Percentiles rank a stretch among this genome's conserved stretches.
These are phyloP conservation scores for Penicillium samsonianum DNA, from an alignment of 495 filamentous ascomycete genomes.

Conservation along the genomic window DNA sequence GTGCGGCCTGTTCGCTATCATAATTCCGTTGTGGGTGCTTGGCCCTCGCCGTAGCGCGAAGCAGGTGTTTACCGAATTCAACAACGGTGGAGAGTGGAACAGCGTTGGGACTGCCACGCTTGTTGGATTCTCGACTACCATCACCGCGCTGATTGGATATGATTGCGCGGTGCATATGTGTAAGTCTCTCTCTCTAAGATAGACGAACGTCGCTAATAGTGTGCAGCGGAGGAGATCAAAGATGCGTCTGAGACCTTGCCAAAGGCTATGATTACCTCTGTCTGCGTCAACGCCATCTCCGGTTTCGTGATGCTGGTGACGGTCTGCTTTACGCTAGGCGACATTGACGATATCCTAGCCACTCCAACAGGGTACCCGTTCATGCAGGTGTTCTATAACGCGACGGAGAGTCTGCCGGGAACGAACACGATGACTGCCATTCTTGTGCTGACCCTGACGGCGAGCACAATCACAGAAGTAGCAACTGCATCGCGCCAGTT, in stretches of 20 bases:
- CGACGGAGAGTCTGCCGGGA: constrained; percentile 21
- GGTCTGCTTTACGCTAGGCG: constrained; percentile 41
- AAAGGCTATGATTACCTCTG: constrained; percentile 38
- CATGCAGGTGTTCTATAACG: constrained; percentile 34
- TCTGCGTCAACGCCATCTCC: constrained; percentile 34
- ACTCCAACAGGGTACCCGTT: constrained; percentile 33
- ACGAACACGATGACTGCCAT: constrained; percentile 32
- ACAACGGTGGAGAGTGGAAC: constrained; percentile 50
- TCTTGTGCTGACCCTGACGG: constrained; percentile 35
- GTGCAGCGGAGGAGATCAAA: constrained; percentile 46
- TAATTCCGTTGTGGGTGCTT: constrained; percentile 49
- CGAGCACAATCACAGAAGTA: constrained; percentile 31
- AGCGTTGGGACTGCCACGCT: constrained; percentile 8
- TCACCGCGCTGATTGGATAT: constrained; percentile 32
- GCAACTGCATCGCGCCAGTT: constrained; percentile 43
- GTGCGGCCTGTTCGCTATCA: constrained; percentile 36
- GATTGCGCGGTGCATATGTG: constrained; percentile 27
- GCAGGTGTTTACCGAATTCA: constrained; percentile 47
- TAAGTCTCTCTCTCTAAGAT: constrained; percentile 5
- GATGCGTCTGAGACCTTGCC: constrained; percentile 44
- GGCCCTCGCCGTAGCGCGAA: constrained; percentile 35
- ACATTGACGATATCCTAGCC: constrained; percentile 35
- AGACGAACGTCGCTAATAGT: background rate
- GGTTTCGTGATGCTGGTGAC: constrained; percentile 46
- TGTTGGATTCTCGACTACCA: constrained; percentile 23